Percentiles rank a stretch among this genome's conserved stretches.
phyloP scores from a whole-genome alignment of 768 basidiomycete species.

The Flagelloscypha sp. region DNA sequence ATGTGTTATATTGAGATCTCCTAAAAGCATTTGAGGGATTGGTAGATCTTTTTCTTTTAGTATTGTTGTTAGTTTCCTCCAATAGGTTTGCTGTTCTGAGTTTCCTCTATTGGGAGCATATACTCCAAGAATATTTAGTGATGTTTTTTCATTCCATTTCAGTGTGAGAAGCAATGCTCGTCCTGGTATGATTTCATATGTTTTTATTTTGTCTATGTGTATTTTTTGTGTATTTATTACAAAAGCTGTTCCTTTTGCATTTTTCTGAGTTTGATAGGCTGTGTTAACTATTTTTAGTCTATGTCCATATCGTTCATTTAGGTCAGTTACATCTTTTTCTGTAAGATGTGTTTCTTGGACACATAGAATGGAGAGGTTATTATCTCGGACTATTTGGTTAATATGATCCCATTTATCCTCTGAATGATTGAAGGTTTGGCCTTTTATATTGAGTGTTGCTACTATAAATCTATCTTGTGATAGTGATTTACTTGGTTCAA shows the following conservation, averaged over 20 bases:
- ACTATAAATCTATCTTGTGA: too few species aligned
- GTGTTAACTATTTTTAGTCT: slow-evolving; percentile 7
- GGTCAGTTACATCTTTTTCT: slow-evolving; percentile 1
- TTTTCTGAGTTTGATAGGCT: not conserved
- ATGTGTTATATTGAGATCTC: slow-evolving; percentile 5
- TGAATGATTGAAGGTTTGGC: too few species aligned
- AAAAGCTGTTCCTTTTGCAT: slow-evolving; percentile 12
- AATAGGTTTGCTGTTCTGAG: slow-evolving; percentile 3
- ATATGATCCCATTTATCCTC: too few species aligned
- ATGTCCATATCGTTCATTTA: slow-evolving; percentile 1
- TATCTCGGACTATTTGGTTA: too few species aligned
- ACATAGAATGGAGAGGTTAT: too few species aligned
- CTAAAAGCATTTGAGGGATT: not conserved
- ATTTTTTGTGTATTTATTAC: slow-evolving; percentile 11
- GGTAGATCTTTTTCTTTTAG: not conserved
- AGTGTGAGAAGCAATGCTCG: slow-evolving; percentile 5
- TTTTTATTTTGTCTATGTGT: slow-evolving; percentile 1
- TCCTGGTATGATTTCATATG: slow-evolving; percentile 8
- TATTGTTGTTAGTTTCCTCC: not conserved
- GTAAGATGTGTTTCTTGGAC: slow-evolving; percentile 18
- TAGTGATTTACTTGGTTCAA: too few species aligned
- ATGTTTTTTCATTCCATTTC: slow-evolving; percentile 9
- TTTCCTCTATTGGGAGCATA: slow-evolving; percentile 12
- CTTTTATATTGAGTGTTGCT: too few species aligned
- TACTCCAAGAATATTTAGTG: slow-evolving; percentile 9